phyloP scores from a whole-genome alignment of 139 green algal genomes.

The Coelastrella sp. region DNA sequence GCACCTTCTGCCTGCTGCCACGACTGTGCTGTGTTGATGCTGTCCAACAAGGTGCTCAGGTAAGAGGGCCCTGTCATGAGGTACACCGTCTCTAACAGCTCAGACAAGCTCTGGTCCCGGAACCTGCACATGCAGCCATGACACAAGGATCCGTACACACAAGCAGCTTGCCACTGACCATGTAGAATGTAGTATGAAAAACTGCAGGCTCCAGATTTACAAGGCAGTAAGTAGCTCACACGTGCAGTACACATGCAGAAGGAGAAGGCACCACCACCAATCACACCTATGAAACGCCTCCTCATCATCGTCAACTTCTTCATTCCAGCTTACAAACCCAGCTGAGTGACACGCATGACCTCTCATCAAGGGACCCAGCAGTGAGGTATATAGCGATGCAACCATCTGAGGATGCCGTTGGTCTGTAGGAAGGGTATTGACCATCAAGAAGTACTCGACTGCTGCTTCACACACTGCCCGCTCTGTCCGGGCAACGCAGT shows the following conservation, averaged over 20 bases:
- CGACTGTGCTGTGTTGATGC: constrained; percentile 39
- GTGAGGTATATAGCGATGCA: constrained; percentile 52
- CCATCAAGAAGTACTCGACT: constrained; percentile 71
- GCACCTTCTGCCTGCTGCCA: constrained; percentile 73
- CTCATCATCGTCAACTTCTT: constrained; percentile 67
- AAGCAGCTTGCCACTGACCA: not conserved
- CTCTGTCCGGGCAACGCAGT: constrained; percentile 24
- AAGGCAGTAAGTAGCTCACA: not conserved
- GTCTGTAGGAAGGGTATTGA: constrained; percentile 68
- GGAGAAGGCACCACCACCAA: not conserved
- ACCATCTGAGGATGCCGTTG: constrained; percentile 58
- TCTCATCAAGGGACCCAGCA: constrained; percentile 57
- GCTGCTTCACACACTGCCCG: constrained; percentile 49
- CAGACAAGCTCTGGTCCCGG: constrained; percentile 47
- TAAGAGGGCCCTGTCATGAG: constrained; percentile 59
- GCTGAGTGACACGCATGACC: constrained; percentile 58
- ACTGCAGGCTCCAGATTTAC: not conserved
- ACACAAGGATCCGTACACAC: not conserved
- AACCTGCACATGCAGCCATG: constrained; percentile 41
- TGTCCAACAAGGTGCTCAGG: constrained; percentile 44
- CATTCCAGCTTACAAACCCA: constrained; percentile 59
- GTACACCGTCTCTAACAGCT: constrained; percentile 56
- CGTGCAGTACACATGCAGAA: not conserved
- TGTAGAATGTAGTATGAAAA: not conserved
- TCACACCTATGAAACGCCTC: constrained; percentile 65